Conservation (phyloP, 2,329 filamentous ascomycete genomes). For the Fusarium armeniacum region DNA sequence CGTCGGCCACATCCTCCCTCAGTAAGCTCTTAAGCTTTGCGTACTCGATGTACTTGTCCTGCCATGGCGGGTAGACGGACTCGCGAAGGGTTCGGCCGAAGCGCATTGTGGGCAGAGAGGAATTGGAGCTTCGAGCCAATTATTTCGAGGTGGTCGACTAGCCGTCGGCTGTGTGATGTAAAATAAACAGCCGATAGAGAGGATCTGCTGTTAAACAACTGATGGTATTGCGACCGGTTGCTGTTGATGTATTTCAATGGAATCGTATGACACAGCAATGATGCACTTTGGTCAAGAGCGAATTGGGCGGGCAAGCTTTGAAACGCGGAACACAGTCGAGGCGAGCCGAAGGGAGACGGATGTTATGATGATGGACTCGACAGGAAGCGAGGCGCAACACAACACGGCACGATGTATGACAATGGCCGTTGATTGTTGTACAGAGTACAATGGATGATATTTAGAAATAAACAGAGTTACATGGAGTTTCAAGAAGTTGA, state of each 20-base stretch:
- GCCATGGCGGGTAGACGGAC: conserved; percentile 88
- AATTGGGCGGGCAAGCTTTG: conserved; percentile 14
- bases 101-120: conserved; percentile 72
- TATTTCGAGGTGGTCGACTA: conserved; percentile 22
- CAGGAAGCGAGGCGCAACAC: neutral
- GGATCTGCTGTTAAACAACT: neutral
- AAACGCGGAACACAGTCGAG: conserved; percentile 16
- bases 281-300: conserved; percentile 24
- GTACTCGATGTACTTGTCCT: conserved; percentile 96
- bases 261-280: conserved; percentile 39
- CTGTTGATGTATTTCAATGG: conserved; percentile 21
- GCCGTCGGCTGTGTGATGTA: neutral
- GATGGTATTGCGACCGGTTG: neutral
- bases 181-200: conserved; percentile 3
- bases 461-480: conserved; percentile 14
- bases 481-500: conserved; percentile 22
- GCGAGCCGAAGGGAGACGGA: neutral
- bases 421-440: neutral
- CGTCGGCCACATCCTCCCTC: conserved; percentile 78
- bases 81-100: conserved; percentile 91
- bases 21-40: conserved; percentile 90
- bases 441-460: neutral
- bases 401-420: neutral
- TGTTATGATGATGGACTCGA: conserved; percentile 3
- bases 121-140: conserved; percentile 18